Base-by-base conservation (phyloP, 441 rosid species). In the Populus trichocarpa region DNA sequence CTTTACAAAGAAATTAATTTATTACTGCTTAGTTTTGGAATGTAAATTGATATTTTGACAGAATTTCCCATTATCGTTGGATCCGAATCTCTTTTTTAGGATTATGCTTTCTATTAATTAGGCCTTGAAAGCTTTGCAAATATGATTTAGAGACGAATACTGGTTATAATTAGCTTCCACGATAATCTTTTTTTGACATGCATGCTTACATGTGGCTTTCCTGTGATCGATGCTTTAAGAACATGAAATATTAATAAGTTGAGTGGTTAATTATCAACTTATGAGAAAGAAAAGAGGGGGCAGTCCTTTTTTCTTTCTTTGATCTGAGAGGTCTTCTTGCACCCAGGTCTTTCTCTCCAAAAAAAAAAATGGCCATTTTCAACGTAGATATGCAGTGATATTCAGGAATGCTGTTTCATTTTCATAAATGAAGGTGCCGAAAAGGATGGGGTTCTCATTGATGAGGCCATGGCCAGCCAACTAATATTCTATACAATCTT, bases 1-100 rank as follows among this genome's bases (percentile, higher is more conserved):
- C 91, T 88, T 81, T 78, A 35, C 38, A 35, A 50, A 50, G n/a
- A 50, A 50, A 50, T 16, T 0, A 53, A 53, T 42, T 42, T 6
- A 53, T 53, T 0, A 16, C n/a, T 53, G 22, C 61, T 53, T 53
- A 53, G 2, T 18, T 53, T 6, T 53, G 61, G 61, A 53, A 53
- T 53, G 22, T 18, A 53, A 16, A 53, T 53, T 53, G 61, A 16
- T 53, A 16, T 50, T 53, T 53, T 18, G 22, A 53, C 7, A 18
- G 2, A 18, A 50, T 50, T 14, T 50, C 0, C 7, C 59, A 53
- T 53, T 53, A 53, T 53, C n/a, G 61, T 16, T 18, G 6, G 61
- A 53, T 18, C 61, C 61, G 3, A 18, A 6, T 53, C 61, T 53
- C 61, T 18, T 53, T 53, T 53, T 53, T 18, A 16, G n/a, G n/a